Evolutionary conservation across 768 basidiomycete species (phyloP).

Genomic region (Pulveroboletus sp.): DNA sequence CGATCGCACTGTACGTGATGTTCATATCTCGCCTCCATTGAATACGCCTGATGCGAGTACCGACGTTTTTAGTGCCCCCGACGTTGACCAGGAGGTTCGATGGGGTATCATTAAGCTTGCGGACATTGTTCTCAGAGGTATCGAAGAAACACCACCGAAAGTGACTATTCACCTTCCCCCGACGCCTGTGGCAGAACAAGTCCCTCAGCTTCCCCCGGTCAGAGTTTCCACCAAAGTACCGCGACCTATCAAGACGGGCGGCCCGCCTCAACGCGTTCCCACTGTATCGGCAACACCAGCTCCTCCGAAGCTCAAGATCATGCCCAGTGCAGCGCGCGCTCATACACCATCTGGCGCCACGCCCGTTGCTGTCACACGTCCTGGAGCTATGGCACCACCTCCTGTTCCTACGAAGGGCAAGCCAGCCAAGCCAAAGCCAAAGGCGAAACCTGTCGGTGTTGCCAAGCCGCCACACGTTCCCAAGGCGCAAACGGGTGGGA

Average conservation of each 20-base stretch:
- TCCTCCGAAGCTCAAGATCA: conserved; percentile 56
- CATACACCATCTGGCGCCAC: conserved; percentile 18
- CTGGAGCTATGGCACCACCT: conserved; percentile 28
- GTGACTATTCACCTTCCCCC: conserved; percentile 79
- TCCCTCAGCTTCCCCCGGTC: conserved; percentile 53
- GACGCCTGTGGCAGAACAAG: conserved; percentile 65
- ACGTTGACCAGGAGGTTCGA: conserved; percentile 84
- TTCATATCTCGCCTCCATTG: conserved; percentile 2
- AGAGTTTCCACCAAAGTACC: conserved; percentile 46
- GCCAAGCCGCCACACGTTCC: conserved; percentile 47
- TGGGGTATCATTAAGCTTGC: conserved; percentile 91
- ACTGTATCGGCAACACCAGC: conserved; percentile 26
- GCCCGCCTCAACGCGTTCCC: conserved; percentile 31
- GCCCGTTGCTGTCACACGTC: conserved; percentile 6
- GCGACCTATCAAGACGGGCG: conserved; percentile 34
- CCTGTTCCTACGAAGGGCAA: conserved; percentile 28
- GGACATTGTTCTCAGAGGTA: conserved; percentile 80
- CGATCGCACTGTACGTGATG: conserved; percentile 70
- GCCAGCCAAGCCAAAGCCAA: conserved; percentile 24
- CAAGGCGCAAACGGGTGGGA: conserved; percentile 74
- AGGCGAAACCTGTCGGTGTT: conserved; percentile 22
- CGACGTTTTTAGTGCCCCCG: conserved; percentile 52
- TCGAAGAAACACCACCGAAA: conserved; percentile 82
- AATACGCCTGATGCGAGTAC: background rate
- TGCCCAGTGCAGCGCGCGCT: conserved; percentile 18